Conservation (phyloP, 1,284 basidiomycete species). For the Lignosus rhinocerotis region DNA sequence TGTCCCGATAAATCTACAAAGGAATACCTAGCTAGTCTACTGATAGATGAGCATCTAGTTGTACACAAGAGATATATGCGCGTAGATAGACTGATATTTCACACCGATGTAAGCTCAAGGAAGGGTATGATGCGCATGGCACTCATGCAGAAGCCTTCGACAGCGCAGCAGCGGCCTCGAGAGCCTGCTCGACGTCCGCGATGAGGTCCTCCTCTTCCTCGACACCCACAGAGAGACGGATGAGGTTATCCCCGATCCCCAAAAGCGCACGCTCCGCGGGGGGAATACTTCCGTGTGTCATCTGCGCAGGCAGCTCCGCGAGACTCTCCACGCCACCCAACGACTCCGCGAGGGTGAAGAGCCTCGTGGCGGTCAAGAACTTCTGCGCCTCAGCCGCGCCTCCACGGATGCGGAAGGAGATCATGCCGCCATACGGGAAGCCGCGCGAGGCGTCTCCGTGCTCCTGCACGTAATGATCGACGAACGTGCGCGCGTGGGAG, state of each 20-base stretch:
- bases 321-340: conserved; percentile 92
- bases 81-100: background rate
- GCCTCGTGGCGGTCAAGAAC: conserved; percentile 68
- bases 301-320: conserved; percentile 79
- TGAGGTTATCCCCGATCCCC: conserved; percentile 81
- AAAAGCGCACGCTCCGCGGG: conserved; percentile 65
- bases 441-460: conserved; percentile 41
- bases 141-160: conserved; percentile 5
- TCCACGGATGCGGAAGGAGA: conserved; percentile 70
- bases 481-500: conserved; percentile 69
- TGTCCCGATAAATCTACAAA: background rate
- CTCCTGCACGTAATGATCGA: conserved; percentile 46
- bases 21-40: background rate
- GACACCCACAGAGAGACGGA: conserved; percentile 86
- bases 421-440: conserved; percentile 88
- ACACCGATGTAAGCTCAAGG: background rate
- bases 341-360: conserved; percentile 89
- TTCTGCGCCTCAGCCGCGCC: conserved; percentile 56
- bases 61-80: background rate
- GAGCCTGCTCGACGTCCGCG: conserved; percentile 61
- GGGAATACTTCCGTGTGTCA: conserved; percentile 86
- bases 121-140: background rate
- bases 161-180: conserved; percentile 45
- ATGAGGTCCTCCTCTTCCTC: conserved; percentile 88
- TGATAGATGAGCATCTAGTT: conserved; percentile 4